Evolutionary conservation across 306 rosid species (phyloP).

Genomic region (Quercus rubra): DNA sequence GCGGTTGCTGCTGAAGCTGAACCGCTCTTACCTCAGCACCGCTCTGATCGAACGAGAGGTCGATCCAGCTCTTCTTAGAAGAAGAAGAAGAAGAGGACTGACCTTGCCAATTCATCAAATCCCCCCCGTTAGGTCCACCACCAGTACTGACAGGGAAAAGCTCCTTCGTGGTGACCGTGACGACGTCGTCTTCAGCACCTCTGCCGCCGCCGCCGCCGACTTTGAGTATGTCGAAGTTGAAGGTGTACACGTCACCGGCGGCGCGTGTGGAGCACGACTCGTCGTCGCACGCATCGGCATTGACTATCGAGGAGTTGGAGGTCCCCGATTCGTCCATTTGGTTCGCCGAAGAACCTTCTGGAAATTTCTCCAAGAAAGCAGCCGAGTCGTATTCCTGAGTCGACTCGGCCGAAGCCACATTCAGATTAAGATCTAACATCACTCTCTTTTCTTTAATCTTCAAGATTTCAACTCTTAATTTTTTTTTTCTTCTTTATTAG

Average conservation of each 20-base stretch:
- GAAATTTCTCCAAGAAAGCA: constrained; percentile 37
- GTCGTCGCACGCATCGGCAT: constrained; percentile 86
- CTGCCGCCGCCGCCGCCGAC: constrained; percentile 28
- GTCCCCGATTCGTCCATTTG: constrained; percentile 94
- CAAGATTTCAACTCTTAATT: constrained; percentile 23
- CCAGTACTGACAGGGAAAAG: constrained; percentile 50
- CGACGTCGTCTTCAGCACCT: constrained; percentile 22
- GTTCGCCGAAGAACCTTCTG: constrained; percentile 53
- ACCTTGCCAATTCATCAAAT: constrained; percentile 44
- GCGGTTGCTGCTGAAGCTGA: constrained; percentile 44
- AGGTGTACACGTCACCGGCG: constrained; percentile 49
- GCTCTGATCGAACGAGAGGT: constrained; percentile 54
- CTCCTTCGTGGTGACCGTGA: constrained; percentile 61
- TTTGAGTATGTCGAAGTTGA: constrained; percentile 82
- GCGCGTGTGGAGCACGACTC: constrained; percentile 90
- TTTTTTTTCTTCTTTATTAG: neutral
- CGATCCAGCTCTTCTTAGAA: constrained; percentile 55
- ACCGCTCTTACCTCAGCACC: constrained; percentile 44
- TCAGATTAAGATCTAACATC: constrained; percentile 92
- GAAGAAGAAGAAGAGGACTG: constrained; percentile 47
- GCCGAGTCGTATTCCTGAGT: constrained; percentile 41
- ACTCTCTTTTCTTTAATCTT: constrained; percentile 12
- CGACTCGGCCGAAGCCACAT: constrained; percentile 53
- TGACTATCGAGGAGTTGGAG: constrained; percentile 89
- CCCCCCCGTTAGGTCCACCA: constrained; percentile 27